Evolutionary conservation across 2,329 filamentous ascomycete genomes (phyloP).

Genomic region (Ceratocystis ficicola): DNA sequence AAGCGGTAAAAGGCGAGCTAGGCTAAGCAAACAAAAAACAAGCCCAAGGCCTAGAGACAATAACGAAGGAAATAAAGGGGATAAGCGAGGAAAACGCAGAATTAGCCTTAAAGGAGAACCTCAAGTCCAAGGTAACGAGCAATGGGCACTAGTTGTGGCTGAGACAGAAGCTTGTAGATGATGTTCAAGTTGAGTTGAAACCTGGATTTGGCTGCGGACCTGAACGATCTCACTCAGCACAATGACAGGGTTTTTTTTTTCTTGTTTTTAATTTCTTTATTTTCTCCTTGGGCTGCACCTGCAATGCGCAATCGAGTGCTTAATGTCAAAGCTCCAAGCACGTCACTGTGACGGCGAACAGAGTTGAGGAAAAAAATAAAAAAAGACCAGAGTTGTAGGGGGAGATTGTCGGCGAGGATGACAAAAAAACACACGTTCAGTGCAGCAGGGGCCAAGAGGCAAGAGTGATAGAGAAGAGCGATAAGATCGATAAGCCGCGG

Average conservation of each 20-base stretch:
- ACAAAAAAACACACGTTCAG: not conserved
- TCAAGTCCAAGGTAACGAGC: not conserved
- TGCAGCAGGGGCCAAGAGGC: not conserved
- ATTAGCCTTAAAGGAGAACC: not conserved
- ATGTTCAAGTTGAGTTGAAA: slow-evolving; percentile 3
- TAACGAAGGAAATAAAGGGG: slow-evolving; percentile 4
- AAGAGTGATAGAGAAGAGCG: not conserved
- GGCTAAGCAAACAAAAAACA: not conserved
- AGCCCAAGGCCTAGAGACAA: not conserved
- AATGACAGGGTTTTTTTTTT: not conserved
- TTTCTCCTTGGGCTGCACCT: too few relatives aligned
- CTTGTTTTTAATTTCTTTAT: not conserved
- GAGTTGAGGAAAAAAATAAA: slow-evolving; percentile 9
- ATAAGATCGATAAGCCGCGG: slow-evolving; percentile 7
- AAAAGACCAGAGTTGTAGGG: not conserved
- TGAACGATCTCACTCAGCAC: slow-evolving; percentile 3
- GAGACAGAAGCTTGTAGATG: not conserved
- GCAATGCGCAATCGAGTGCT: slow-evolving; percentile 1
- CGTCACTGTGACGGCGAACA: slow-evolving; percentile 19
- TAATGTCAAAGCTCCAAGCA: slow-evolving; percentile 20
- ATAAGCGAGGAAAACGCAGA: slow-evolving; percentile 21
- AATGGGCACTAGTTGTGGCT: not conserved
- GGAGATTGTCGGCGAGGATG: not conserved
- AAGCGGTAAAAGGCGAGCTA: slow-evolving; percentile 5
- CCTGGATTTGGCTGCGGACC: not conserved